phyloP scores from a whole-genome alignment of 768 basidiomycete genomes.

The Pulveroboletus sp. region DNA sequence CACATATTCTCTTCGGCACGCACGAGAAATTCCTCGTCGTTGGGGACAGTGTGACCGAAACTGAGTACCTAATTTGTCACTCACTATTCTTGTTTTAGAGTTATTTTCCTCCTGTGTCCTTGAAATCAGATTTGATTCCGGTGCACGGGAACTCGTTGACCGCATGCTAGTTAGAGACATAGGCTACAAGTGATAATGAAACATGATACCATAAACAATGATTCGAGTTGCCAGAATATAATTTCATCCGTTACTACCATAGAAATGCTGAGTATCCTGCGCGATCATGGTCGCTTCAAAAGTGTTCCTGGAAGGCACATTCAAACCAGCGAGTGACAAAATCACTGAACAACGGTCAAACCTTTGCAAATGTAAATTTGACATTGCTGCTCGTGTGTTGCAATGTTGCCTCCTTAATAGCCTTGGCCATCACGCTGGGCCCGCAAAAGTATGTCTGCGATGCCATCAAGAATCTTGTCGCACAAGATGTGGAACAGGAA shows the following conservation, averaged over 20 bases:
- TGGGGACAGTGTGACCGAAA: conserved; percentile 19
- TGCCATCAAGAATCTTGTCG: conserved; percentile 1
- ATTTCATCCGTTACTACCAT: neutral
- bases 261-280: neutral
- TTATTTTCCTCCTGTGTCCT: neutral
- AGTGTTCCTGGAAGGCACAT: conserved; percentile 11
- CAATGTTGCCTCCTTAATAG: conserved; percentile 68
- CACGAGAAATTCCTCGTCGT: conserved; percentile 21
- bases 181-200: neutral
- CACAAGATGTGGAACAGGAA: conserved; percentile 6
- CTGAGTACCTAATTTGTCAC: neutral
- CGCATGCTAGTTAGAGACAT: neutral
- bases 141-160: neutral
- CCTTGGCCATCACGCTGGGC: conserved; percentile 66
- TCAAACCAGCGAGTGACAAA: neutral
- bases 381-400: conserved; percentile 52
- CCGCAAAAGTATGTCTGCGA: conserved; percentile 85
- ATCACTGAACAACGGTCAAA: conserved; percentile 28
- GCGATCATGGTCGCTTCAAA: conserved; percentile 3
- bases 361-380: conserved; percentile 82
- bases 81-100: neutral
- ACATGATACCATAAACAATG: neutral
- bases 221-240: neutral
- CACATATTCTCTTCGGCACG: conserved; percentile 9
- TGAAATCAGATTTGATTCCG: neutral